These are phyloP conservation scores for Penicillium sp. DNA, from an alignment of 2,329 filamentous ascomycete species.

Conservation along the genomic window DNA sequence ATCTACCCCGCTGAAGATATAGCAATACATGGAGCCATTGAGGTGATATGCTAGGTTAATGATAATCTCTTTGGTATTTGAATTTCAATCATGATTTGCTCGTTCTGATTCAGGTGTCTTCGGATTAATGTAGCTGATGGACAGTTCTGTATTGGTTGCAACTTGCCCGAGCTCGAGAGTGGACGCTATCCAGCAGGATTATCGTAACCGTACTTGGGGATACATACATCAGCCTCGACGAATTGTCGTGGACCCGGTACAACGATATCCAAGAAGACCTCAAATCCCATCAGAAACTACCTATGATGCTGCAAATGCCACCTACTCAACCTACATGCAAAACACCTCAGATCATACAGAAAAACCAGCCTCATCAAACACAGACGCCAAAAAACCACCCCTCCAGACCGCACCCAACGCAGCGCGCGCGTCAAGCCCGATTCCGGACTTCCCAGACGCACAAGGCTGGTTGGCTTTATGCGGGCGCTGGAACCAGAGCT, in stretches of 20 bases:
- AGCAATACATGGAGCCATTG: constrained; percentile 3
- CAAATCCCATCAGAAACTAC: no score
- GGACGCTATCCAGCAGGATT: no score
- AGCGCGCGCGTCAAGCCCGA: background rate
- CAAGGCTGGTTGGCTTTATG: background rate
- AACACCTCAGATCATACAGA: constrained; percentile 7
- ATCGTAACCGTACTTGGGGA: no score
- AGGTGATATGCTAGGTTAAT: constrained; percentile 2
- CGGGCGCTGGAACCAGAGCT: background rate
- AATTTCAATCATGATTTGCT: background rate
- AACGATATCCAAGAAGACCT: no score
- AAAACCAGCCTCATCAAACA: constrained; percentile 3
- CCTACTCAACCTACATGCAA: background rate
- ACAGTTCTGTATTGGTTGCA: background rate
- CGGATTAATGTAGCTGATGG: no score
- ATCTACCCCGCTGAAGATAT: constrained; percentile 4
- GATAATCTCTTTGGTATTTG: background rate
- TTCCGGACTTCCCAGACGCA: background rate
- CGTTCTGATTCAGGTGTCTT: background rate
- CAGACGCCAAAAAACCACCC: background rate
- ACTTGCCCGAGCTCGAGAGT: no score
- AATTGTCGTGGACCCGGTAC: no score
- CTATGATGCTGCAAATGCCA: background rate
- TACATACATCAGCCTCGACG: no score
- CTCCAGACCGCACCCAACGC: background rate